Evolutionary conservation across 805 yeast species (phyloP).

Genomic region (Lipomyces kockii): DNA sequence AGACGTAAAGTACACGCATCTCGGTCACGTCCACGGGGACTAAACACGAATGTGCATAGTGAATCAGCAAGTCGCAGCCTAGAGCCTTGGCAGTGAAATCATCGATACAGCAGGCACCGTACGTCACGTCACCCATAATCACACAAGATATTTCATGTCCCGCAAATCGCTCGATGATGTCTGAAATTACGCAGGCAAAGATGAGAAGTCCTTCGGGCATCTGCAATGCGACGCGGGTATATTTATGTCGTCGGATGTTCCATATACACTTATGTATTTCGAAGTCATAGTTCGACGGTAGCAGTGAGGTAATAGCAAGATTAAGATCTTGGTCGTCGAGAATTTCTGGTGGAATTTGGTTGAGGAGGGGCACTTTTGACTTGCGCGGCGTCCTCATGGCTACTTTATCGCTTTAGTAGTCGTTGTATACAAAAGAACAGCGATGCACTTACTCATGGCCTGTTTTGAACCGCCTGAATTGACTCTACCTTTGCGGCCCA

Average conservation of each 20-base stretch:
- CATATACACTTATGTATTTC: constrained; percentile 95
- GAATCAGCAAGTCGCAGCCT: constrained; percentile 92
- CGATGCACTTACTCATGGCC: not conserved
- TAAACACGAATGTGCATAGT: constrained; percentile 95
- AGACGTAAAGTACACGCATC: constrained; percentile 91
- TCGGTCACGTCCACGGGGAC: constrained; percentile 92
- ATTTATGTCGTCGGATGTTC: constrained; percentile 77
- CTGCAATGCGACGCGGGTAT: constrained; percentile 87
- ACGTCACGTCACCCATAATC: constrained; percentile 98
- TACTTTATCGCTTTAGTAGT: not conserved
- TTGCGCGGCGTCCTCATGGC: constrained; percentile 4
- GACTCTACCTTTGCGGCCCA: constrained; percentile 2
- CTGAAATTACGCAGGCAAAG: constrained; percentile 86
- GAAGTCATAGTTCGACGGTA: constrained; percentile 92
- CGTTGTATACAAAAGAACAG: not conserved
- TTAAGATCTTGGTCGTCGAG: constrained; percentile 79
- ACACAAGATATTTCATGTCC: constrained; percentile 82
- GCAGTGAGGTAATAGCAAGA: constrained; percentile 69
- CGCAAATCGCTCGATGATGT: constrained; percentile 87
- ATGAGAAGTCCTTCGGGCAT: constrained; percentile 97
- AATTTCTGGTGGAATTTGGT: constrained; percentile 89
- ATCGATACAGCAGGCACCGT: constrained; percentile 98
- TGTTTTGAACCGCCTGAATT: not conserved
- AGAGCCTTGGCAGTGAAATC: constrained; percentile 92
- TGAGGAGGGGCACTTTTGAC: constrained; percentile 51